phyloP scores from a whole-genome alignment of 2,329 filamentous ascomycete species.

The Monilinia vaccinii-corymbosi region DNA sequence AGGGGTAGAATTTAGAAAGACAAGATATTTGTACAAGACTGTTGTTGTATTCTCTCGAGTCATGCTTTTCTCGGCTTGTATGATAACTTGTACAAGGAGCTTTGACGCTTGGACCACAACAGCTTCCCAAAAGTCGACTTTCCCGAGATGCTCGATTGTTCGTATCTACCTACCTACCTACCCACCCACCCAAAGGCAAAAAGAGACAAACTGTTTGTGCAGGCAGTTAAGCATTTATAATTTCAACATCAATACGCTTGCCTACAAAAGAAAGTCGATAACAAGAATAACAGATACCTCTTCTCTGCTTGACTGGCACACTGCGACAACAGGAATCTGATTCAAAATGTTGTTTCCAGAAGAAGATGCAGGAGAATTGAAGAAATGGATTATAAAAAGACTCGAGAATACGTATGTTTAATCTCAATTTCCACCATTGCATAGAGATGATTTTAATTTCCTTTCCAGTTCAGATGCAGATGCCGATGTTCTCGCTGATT shows the following conservation, averaged over 20 bases:
- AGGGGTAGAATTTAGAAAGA: not conserved
- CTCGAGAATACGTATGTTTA: conserved; percentile 60
- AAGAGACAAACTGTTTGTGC: not conserved
- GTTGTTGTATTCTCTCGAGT: not conserved
- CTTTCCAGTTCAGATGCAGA: conserved; percentile 62
- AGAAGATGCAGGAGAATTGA: conserved; percentile 53
- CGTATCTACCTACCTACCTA: not conserved
- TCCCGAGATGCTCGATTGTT: not conserved
- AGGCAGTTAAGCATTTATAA: not conserved
- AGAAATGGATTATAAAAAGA: conserved; percentile 69
- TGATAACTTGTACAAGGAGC: not conserved
- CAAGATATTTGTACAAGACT: not conserved
- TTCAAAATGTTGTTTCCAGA: conserved; percentile 52
- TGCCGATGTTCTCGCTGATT: conserved; percentile 73
- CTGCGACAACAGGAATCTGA: not conserved
- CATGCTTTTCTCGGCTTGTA: not conserved
- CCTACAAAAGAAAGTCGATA: not conserved
- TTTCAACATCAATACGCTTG: not conserved
- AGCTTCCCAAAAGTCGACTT: not conserved
- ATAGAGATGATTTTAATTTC: not conserved
- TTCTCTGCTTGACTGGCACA: not conserved
- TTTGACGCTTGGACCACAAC: not conserved
- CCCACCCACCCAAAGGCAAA: not conserved
- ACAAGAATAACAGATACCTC: not conserved
- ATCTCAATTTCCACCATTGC: conserved; percentile 15